Evolutionary conservation across 1,284 basidiomycete species (phyloP).

Genomic region (Sanghuangporus weigelae): DNA sequence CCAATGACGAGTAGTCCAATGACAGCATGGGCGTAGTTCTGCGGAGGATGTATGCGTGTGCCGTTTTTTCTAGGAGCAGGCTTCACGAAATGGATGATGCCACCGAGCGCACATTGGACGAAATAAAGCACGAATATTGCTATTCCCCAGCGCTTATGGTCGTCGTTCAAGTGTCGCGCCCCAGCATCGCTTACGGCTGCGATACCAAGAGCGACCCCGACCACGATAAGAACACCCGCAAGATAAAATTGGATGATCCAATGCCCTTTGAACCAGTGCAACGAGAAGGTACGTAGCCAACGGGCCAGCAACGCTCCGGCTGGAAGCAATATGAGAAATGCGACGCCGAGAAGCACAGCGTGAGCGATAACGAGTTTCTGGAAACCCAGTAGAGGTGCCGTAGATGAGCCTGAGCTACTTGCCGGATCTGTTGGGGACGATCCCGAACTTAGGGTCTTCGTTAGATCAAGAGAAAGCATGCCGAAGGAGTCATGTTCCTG

Average conservation of each 20-base stretch:
- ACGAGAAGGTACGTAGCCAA: constrained; percentile 48
- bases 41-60: constrained; percentile 40
- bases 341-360: constrained; percentile 45
- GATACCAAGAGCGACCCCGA: constrained; percentile 47
- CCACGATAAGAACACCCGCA: constrained; percentile 44
- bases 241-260: constrained; percentile 43
- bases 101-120: constrained; percentile 51
- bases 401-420: neutral
- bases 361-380: constrained; percentile 49
- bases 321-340: constrained; percentile 56
- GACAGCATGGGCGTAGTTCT: constrained; percentile 56
- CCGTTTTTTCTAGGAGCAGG: constrained; percentile 7
- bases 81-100: constrained; percentile 55
- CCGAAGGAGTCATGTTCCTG: constrained; percentile 38
- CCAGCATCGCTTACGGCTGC: constrained; percentile 36
- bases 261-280: constrained; percentile 52
- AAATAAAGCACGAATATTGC: constrained; percentile 57
- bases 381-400: constrained; percentile 29
- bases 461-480: constrained; percentile 35
- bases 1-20: constrained; percentile 47
- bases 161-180: constrained; percentile 38
- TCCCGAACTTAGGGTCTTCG: constrained; percentile 28
- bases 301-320: constrained; percentile 53
- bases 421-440: constrained; percentile 15
- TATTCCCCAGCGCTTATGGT: constrained; percentile 57